Conservation (phyloP, 2,329 filamentous ascomycete species). For the Teratosphaeria zuluensis region DNA sequence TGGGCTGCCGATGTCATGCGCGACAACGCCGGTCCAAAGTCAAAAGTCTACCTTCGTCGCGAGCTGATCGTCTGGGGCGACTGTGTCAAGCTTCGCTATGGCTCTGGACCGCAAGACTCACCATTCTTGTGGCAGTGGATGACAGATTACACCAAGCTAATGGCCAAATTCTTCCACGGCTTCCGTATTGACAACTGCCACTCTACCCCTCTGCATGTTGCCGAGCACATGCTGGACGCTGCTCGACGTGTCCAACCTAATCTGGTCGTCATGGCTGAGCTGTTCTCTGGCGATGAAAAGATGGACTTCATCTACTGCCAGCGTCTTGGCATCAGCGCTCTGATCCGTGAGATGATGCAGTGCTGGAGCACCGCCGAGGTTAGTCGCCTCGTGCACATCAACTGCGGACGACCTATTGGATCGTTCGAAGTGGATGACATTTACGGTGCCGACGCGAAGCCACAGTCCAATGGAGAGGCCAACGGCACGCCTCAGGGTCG, state of each 20-base stretch:
- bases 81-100: constrained; percentile 94
- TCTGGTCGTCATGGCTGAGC: constrained; percentile 83
- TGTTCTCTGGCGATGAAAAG: constrained; percentile 91
- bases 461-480: constrained; percentile 21
- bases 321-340: constrained; percentile 75
- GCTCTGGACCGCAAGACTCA: constrained; percentile 67
- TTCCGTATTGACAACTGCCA: constrained; percentile 98
- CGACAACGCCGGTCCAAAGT: constrained; percentile 84
- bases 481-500: constrained; percentile 31
- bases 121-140: constrained; percentile 95
- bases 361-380: constrained; percentile 92
- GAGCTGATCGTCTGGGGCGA: constrained; percentile 98
- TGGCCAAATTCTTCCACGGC: constrained; percentile 90
- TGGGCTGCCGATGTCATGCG: constrained; percentile 93
- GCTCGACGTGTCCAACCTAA: constrained; percentile 82
- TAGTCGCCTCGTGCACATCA: constrained; percentile 82
- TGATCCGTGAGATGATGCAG: constrained; percentile 97
- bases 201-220: constrained; percentile 88
- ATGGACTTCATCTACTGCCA: constrained; percentile 96
- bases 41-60: constrained; percentile 84
- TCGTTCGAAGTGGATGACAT: constrained; percentile 94
- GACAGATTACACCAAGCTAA: constrained; percentile 79
- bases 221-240: constrained; percentile 88
- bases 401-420: constrained; percentile 88
- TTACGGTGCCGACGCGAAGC: constrained; percentile 46